Evolutionary conservation across 1,139 yeast species (phyloP).

Genomic region (Suhomyces bolitotheri): DNA sequence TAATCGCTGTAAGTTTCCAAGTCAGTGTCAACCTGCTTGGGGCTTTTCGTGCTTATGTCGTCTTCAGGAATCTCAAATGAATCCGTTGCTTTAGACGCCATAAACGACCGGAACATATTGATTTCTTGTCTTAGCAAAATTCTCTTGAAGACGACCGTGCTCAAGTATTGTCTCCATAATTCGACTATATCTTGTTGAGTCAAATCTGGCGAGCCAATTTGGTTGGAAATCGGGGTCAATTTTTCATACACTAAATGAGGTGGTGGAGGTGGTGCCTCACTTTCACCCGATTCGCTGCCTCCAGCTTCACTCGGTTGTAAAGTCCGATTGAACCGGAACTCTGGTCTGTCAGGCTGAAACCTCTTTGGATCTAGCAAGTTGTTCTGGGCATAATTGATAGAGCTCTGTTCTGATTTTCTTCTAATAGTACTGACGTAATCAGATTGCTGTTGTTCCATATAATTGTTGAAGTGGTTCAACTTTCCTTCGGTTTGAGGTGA

Average conservation of each 20-base stretch:
- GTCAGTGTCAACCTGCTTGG: neutral
- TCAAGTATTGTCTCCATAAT: conserved; percentile 42
- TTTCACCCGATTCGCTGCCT: conserved; percentile 19
- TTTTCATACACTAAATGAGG: conserved; percentile 19
- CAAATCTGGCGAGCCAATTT: neutral
- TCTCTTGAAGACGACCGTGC: conserved; percentile 38
- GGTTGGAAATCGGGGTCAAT: conserved; percentile 2
- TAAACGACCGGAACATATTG: conserved; percentile 33
- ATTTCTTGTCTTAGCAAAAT: conserved; percentile 48
- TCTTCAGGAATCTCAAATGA: conserved; percentile 7
- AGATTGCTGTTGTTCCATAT: conserved; percentile 33
- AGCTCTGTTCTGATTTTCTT: conserved; percentile 17
- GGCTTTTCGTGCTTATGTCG: conserved; percentile 3
- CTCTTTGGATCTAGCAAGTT: conserved; percentile 16
- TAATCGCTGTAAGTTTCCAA: conserved; percentile 5
- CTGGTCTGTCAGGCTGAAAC: conserved; percentile 3
- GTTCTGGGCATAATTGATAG: conserved; percentile 20
- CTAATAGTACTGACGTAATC: conserved; percentile 18
- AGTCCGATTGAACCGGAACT: conserved; percentile 1
- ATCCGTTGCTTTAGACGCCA: conserved; percentile 15
- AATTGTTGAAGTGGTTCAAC: conserved; percentile 27
- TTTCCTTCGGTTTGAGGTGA: conserved; percentile 16
- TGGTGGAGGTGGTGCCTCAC: conserved; percentile 32
- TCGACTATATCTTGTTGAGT: conserved; percentile 20
- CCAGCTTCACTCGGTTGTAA: conserved; percentile 5